phyloP scores from a whole-genome alignment of 2,329 filamentous ascomycete species.

The Xylaria sp. region DNA sequence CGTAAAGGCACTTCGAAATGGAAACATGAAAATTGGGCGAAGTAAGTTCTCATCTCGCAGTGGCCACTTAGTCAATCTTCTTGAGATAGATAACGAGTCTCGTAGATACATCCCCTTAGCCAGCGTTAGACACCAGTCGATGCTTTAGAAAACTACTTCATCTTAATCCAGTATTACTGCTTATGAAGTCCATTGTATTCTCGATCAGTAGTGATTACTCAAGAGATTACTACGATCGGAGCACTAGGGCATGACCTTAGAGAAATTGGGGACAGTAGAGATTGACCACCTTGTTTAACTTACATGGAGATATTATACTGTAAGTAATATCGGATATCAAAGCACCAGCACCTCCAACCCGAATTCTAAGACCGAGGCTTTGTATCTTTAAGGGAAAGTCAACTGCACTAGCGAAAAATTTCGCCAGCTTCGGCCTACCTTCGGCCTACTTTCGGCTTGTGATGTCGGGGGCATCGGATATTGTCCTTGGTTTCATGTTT shows the following conservation, averaged over 20 bases:
- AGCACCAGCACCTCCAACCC: slow-evolving; percentile 71
- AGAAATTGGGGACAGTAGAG: neutral
- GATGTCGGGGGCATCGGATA: slow-evolving; percentile 66
- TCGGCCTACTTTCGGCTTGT: slow-evolving; percentile 50
- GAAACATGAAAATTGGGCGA: neutral
- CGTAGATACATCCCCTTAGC: slow-evolving; percentile 64
- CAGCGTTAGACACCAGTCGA: neutral
- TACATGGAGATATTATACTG: slow-evolving; percentile 18
- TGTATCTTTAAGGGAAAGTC: slow-evolving; percentile 63
- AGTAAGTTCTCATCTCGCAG: neutral
- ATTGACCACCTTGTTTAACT: neutral
- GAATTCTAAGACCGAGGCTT: slow-evolving; percentile 61
- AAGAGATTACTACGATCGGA: neutral
- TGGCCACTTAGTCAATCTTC: slow-evolving; percentile 55
- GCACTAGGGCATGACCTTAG: neutral
- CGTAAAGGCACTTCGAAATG: neutral
- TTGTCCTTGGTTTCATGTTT: slow-evolving; percentile 76
- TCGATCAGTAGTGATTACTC: neutral
- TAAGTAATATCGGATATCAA: slow-evolving; percentile 68
- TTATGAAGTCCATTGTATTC: neutral
- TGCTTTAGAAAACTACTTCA: neutral
- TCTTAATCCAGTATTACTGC: slow-evolving; percentile 5
- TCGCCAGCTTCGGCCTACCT: slow-evolving; percentile 62
- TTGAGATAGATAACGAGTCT: slow-evolving; percentile 65
- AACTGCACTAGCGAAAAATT: slow-evolving; percentile 73